Conservation (phyloP, 1,284 basidiomycete species). For the Tylopilus orsonianus region DNA sequence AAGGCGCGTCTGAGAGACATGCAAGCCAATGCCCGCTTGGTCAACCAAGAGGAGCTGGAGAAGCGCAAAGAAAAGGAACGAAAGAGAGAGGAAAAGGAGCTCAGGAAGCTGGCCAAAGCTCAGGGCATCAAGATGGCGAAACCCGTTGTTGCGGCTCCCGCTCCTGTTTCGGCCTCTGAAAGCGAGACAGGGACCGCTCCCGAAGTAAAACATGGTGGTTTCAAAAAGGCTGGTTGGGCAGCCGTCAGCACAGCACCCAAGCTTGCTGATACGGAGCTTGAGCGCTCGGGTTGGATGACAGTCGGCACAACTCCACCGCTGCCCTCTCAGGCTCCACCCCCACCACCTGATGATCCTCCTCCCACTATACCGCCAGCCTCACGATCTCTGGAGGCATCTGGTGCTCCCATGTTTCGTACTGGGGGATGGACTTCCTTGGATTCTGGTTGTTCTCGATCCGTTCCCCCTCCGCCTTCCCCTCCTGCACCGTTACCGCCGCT, state of each 20-base stretch:
- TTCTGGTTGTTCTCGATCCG: conserved; percentile 31
- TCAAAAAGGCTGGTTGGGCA: conserved; percentile 65
- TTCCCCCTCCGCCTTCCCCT: conserved; percentile 24
- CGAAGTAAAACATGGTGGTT: conserved; percentile 41
- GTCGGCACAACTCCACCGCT: conserved; percentile 19
- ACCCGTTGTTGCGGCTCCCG: conserved; percentile 30
- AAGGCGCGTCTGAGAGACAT: conserved; percentile 75
- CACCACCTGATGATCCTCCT: conserved; percentile 16
- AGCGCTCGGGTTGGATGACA: conserved; percentile 16
- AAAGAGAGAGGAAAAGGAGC: conserved; percentile 77
- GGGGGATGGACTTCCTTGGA: conserved; percentile 66
- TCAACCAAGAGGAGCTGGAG: conserved; percentile 61
- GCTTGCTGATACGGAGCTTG: conserved; percentile 13
- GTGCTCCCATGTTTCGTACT: conserved; percentile 48
- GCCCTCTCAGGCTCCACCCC: conserved; percentile 20
- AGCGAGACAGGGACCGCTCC: conserved; percentile 22
- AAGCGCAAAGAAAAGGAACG: conserved; percentile 79
- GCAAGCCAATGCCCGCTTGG: conserved; percentile 64
- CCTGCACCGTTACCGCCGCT: conserved; percentile 26
- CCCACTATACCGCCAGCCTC: conserved; percentile 13
- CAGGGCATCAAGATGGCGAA: conserved; percentile 71
- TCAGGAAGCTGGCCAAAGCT: conserved; percentile 76
- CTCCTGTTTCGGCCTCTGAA: conserved; percentile 26
- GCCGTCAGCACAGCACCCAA: conserved; percentile 35
- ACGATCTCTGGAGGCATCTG: conserved; percentile 13